A percentile compares a stretch with the other conserved stretches of the same genome.
Evolutionary conservation across 148 eudicot genomes (phyloP).

Genomic region (Amaranthus cruentus): DNA sequence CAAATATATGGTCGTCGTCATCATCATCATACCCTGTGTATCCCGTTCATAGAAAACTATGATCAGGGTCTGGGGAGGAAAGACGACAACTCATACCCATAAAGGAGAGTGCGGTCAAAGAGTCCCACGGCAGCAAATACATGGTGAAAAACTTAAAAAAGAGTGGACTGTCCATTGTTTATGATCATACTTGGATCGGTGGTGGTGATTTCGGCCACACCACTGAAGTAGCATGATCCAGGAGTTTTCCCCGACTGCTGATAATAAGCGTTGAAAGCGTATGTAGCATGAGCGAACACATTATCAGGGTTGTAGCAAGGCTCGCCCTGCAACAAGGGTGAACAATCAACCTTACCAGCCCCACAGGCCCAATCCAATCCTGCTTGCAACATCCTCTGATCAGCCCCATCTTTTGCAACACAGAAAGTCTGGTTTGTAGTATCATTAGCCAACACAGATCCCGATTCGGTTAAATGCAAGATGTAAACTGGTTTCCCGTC

Average conservation of each 20-base stretch:
- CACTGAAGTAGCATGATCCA: conserved; percentile 74
- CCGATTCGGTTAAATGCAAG: conserved; percentile 47
- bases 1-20: not conserved
- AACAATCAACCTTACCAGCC: conserved; percentile 78
- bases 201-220: conserved; percentile 73
- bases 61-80: too few species aligned
- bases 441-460: conserved; percentile 57
- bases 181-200: conserved; percentile 70
- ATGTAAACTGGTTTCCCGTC: conserved; percentile 59
- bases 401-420: conserved; percentile 62
- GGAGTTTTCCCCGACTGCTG: conserved; percentile 52
- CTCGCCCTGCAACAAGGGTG: conserved; percentile 55
- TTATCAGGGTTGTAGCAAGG: conserved; percentile 80
- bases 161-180: not conserved
- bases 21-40: too few species aligned
- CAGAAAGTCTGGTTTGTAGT: conserved; percentile 68
- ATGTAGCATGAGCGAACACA: conserved; percentile 64
- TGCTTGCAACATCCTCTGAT: conserved; percentile 77
- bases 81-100: too few species aligned
- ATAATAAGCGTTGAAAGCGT: conserved; percentile 69
- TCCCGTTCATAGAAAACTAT: too few species aligned
- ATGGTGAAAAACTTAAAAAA: not conserved
- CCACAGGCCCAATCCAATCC: conserved; percentile 98
- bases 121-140: not conserved
- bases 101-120: too few species aligned